Base-by-base conservation (phyloP, 805 yeast species). In the Candida multigemmis region DNA sequence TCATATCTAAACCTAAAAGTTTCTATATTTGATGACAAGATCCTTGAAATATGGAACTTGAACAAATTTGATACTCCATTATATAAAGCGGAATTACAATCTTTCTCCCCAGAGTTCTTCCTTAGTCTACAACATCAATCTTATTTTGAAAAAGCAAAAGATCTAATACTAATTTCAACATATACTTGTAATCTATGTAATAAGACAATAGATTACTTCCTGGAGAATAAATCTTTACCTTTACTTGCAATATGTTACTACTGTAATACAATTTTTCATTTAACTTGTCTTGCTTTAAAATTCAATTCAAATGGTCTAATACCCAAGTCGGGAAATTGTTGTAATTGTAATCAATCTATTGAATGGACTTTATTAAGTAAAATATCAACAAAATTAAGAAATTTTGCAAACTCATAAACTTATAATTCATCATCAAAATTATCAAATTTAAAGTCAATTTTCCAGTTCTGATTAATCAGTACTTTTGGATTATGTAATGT, bases 401-500 rank as follows among this genome's bases (percentile, higher is more conserved):
- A 34, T 11, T 28, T 23, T 9, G 16, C 16, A 11, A 9, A 6
- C 11, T 7, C 11, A 12, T 22, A 13, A 23, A 10, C n/a, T 34
- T 25, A 50, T 26, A 49, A 40, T 31, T 51, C 58, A 34, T 53
- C 59, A 31, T 51, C 56, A 14, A 31, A 33, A 4, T 21, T 19
- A 8, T 31, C 30, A 8, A 23, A 26, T 10, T 17, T 25, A 12
- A 47, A 23, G n/a, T 24, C 12, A n/a, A 71, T 53, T 12, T 45
- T 42, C 83, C 84, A 78, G 12, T 53, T 51, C 13, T 50, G 30
- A 34, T 56, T 59, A 25, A 77, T 46, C 4, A 44, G 30, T n/a
- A 77, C 55, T 8, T 38, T 38, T 16, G 85, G 81, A 33, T 71
- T 67, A 32, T 68, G 57, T 17, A 80, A 59, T 4, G 53, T 34